Evolutionary conservation across 2,329 filamentous ascomycete genomes (phyloP).

Genomic region (Mollisiaceae sp.): DNA sequence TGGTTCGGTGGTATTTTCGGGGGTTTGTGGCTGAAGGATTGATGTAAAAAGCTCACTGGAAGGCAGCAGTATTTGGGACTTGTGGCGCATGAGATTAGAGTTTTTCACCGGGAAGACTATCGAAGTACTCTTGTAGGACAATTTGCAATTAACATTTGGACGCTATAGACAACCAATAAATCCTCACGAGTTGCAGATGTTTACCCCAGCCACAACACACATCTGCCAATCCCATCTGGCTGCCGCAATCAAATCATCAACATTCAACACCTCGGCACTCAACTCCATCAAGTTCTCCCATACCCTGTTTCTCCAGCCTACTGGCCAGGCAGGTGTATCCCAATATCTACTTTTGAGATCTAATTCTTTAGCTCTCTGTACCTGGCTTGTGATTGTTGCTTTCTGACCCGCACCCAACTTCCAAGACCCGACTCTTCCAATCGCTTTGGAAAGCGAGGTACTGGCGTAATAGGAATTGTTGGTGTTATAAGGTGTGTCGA

Average conservation of each 20-base stretch:
- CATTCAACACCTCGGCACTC: constrained; percentile 48
- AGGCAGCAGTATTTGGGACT: no score
- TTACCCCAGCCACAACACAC: constrained; percentile 20
- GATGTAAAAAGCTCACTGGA: no score
- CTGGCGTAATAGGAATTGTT: constrained; percentile 38
- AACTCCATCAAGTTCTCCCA: constrained; percentile 46
- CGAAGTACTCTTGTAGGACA: no score
- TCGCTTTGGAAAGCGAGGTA: constrained; percentile 20
- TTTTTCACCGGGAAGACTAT: no score
- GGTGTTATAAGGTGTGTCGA: constrained; percentile 29
- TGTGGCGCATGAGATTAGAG: no score
- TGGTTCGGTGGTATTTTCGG: no score
- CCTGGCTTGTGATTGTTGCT: constrained; percentile 28
- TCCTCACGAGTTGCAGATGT: constrained; percentile 9
- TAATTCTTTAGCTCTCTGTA: constrained; percentile 41
- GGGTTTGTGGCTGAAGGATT: no score
- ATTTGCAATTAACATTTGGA: no score
- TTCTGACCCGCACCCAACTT: constrained; percentile 28
- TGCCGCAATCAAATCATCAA: constrained; percentile 48
- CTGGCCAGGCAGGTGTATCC: constrained; percentile 48
- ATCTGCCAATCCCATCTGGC: constrained; percentile 30
- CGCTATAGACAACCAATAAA: neutral
- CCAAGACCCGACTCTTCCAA: constrained; percentile 30
- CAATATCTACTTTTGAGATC: constrained; percentile 48
- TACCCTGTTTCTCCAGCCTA: constrained; percentile 45